Conservation (phyloP, 2,329 filamentous ascomycete genomes). For the Ceratocystis alfenasii region DNA sequence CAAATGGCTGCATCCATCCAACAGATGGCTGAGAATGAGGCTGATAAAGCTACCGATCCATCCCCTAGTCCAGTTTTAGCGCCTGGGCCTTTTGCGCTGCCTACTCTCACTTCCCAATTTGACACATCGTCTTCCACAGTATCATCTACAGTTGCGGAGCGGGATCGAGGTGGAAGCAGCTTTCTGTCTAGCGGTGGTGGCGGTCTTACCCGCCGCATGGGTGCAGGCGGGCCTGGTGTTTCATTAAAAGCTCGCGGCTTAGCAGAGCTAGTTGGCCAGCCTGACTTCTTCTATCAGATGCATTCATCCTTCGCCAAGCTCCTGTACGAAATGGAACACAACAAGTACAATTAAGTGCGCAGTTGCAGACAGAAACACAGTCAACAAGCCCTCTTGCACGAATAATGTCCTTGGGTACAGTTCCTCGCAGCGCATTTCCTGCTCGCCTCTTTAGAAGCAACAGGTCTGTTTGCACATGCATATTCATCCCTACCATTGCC, state of each 20-base stretch:
- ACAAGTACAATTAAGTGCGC: slow-evolving; percentile 10
- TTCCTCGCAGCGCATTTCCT: too few relatives aligned
- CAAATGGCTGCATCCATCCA: slow-evolving; percentile 55
- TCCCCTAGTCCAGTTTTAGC: slow-evolving; percentile 30
- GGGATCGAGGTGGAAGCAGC: slow-evolving; percentile 35
- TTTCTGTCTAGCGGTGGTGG: slow-evolving; percentile 43
- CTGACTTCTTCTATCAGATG: slow-evolving; percentile 57
- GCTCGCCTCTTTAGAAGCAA: too few relatives aligned
- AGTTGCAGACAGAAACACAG: too few relatives aligned
- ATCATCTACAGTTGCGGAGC: background rate
- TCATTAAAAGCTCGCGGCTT: slow-evolving; percentile 48
- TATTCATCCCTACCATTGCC: background rate
- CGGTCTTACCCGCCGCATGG: slow-evolving; percentile 47
- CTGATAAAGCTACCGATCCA: slow-evolving; percentile 41
- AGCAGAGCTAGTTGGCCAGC: slow-evolving; percentile 53
- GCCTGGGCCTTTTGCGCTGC: slow-evolving; percentile 27
- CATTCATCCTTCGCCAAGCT: slow-evolving; percentile 53
- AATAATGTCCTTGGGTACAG: too few relatives aligned
- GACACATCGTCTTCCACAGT: slow-evolving; percentile 25
- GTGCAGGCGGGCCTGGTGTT: slow-evolving; percentile 43
- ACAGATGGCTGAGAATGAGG: slow-evolving; percentile 50
- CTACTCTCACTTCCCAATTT: slow-evolving; percentile 27
- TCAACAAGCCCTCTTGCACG: too few relatives aligned
- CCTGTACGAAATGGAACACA: slow-evolving; percentile 42
- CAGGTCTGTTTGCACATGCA: background rate